Evolutionary conservation across 192 early-diverging fungal genomes (phyloP), one percentile per base, ranked within the genome.

Genomic region (Backusella tuberculispora): DNA sequence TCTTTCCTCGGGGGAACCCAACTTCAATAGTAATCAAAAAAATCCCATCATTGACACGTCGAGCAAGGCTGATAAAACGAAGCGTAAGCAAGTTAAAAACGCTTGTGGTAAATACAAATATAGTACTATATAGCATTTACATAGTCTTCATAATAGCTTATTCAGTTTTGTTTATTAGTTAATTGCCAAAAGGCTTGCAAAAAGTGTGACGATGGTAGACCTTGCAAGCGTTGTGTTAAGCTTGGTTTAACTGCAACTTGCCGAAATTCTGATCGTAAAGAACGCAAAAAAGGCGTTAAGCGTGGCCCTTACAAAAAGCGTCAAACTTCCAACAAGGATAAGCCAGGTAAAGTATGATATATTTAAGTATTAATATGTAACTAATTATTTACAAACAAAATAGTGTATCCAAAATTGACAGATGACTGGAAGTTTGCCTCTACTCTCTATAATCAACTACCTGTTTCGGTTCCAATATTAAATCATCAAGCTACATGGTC

Each of bases 181-280:
- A 93, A 96, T 72, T 97, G 96, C 73, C 92, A 94, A 83, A 90
- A 91, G 34, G 90, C 94, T 0, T 95, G 95, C 81, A 98, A 98
- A 83, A 98, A 96, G 77, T 98, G 96, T 77, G 95, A 94, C 63
- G 90, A 91, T 40, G 90, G 81, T 12, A 79, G 96, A 63, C 96
- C 96, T 6, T 98, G 96, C 71, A 77, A 84, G 75, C 88, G 96
- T 3, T 98, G 96, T 76, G 75, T 92, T 69, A 90, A 91, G 70
- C 90, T 90, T 67, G 86, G 86, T 17, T 73, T 96, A 8, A 85
- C 83, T 0, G 86, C 84, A 12, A 85, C 90, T 5, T 95, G 95
- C 74, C 83, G 85, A 0, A 88, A 95, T 77, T 95, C 94, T 6
- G 85, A 86, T 37, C 87, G 95, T 63, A 95, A 95, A 80, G 91